A percentile compares a stretch with the other conserved stretches of the same genome.
Conservation (phyloP, 108 stramenopile species). For the Cyclotella choctawhatcheeana region DNA sequence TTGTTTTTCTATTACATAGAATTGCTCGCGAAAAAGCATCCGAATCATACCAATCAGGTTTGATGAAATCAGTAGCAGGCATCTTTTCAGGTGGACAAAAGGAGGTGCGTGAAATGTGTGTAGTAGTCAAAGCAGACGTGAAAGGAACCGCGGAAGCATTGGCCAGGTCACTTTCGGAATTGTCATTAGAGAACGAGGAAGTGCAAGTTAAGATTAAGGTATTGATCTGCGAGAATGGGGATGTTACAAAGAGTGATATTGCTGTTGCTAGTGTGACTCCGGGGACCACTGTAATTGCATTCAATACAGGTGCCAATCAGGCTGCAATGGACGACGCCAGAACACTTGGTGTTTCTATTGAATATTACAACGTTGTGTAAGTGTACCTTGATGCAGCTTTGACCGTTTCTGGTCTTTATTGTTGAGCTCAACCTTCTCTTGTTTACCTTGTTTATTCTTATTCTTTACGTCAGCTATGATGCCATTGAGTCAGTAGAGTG, state of each 20-base stretch:
- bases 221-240: conserved; percentile 89
- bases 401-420: neutral
- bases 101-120: conserved; percentile 86
- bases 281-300: conserved; percentile 91
- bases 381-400: too few species aligned
- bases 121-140: conserved; percentile 95
- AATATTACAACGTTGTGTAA: conserved; percentile 91
- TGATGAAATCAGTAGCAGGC: conserved; percentile 80
- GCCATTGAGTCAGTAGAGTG: conserved; percentile 93
- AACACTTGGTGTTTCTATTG: conserved; percentile 76
- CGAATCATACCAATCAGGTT: conserved; percentile 74
- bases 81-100: conserved; percentile 77
- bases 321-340: conserved; percentile 93
- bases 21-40: conserved; percentile 79
- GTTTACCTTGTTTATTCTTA: neutral
- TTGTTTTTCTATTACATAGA: conserved; percentile 31
- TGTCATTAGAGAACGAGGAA: conserved; percentile 88
- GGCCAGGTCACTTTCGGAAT: conserved; percentile 80
- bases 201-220: conserved; percentile 88
- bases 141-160: conserved; percentile 96
- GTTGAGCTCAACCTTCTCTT: neutral
- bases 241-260: conserved; percentile 94
- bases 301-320: conserved; percentile 87
- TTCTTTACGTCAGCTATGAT: conserved; percentile 67
- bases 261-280: conserved; percentile 91